Percentiles rank a stretch among this genome's conserved stretches.
These are phyloP conservation scores for Russula lepida DNA, from an alignment of 768 basidiomycete species.

Conservation along the genomic window DNA sequence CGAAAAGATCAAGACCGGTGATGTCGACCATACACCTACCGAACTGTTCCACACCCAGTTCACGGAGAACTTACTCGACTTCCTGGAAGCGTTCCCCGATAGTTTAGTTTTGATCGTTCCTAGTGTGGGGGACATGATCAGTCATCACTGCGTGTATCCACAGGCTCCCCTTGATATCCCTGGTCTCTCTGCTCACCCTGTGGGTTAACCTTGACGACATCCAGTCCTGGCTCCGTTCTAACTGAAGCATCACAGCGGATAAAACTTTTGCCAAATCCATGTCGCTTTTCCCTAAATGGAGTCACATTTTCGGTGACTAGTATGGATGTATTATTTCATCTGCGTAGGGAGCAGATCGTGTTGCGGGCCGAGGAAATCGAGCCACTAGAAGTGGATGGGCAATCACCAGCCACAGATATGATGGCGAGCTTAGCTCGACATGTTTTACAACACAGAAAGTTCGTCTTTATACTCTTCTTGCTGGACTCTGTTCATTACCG, in stretches of 20 bases:
- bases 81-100: constrained; percentile 54
- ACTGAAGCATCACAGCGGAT: constrained; percentile 47
- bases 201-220: constrained; percentile 28
- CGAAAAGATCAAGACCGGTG: constrained; percentile 65
- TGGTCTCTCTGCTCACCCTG: constrained; percentile 42
- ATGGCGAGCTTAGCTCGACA: constrained; percentile 77
- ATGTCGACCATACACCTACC: constrained; percentile 52
- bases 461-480: constrained; percentile 9
- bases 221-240: neutral
- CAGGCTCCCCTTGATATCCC: constrained; percentile 51
- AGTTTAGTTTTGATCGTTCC: constrained; percentile 76
- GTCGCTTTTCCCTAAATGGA: constrained; percentile 76
- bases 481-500: neutral
- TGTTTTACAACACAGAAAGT: constrained; percentile 84
- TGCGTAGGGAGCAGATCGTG: constrained; percentile 75
- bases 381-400: constrained; percentile 30
- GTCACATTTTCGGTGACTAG: constrained; percentile 73
- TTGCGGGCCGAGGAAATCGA: constrained; percentile 58
- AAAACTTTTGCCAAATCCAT: constrained; percentile 78
- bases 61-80: constrained; percentile 42
- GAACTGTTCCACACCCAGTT: constrained; percentile 66
- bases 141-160: constrained; percentile 76
- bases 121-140: constrained; percentile 72
- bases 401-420: constrained; percentile 50
- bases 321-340: constrained; percentile 82